phyloP scores from a whole-genome alignment of 2,329 filamentous ascomycete genomes.

The Hypocreales sp. region DNA sequence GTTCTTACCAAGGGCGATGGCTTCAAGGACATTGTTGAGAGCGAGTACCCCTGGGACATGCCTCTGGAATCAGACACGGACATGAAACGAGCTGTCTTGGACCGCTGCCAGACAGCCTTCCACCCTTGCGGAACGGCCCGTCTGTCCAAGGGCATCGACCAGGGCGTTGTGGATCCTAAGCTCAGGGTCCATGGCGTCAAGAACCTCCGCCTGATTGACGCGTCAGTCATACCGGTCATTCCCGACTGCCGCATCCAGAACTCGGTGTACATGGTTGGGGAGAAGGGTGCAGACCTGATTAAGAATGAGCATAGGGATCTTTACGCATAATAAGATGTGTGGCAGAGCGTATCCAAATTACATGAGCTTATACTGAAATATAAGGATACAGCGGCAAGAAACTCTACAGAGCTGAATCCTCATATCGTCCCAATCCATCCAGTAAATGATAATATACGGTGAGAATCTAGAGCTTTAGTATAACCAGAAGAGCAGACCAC shows the following conservation, averaged over 20 bases:
- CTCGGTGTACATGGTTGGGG: conserved; percentile 42
- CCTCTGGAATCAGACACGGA: conserved; percentile 36
- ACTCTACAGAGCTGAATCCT: no score
- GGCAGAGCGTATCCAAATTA: no score
- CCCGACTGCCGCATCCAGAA: conserved; percentile 44
- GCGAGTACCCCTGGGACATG: conserved; percentile 46
- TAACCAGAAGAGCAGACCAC: no score
- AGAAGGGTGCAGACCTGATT: conserved; percentile 22
- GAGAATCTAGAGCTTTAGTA: no score
- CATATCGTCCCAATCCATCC: no score
- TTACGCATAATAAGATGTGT: no score
- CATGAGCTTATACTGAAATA: no score
- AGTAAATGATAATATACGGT: no score
- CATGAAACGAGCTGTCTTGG: conserved; percentile 40
- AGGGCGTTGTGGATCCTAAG: conserved; percentile 34
- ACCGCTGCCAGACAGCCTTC: conserved; percentile 43
- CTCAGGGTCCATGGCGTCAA: conserved; percentile 38
- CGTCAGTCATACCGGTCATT: conserved; percentile 38
- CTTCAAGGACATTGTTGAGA: conserved; percentile 35
- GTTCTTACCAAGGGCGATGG: conserved; percentile 40
- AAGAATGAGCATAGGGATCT: conserved; percentile 1
- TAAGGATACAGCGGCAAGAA: no score
- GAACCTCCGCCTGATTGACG: conserved; percentile 38
- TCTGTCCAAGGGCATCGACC: conserved; percentile 31
- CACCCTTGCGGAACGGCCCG: conserved; percentile 41